Conservation (phyloP, 2,329 filamentous ascomycete species). For the Colletotrichum sp. region DNA sequence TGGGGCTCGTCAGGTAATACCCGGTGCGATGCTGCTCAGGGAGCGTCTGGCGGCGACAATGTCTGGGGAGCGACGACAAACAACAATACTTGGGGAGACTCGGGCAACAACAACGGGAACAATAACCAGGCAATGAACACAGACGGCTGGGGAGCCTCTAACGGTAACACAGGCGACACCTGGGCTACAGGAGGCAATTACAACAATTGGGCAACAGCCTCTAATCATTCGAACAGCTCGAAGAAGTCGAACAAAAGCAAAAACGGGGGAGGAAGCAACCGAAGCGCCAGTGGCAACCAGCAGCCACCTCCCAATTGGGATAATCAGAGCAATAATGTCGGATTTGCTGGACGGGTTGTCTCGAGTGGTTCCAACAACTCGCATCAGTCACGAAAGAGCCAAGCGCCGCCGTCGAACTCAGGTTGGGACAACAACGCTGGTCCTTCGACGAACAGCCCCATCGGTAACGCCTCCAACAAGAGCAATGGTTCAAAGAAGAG, state of each 20-base stretch:
- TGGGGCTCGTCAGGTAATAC: neutral
- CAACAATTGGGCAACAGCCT: conserved; percentile 4
- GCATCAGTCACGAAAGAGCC: neutral
- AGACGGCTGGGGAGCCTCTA: neutral
- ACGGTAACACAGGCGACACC: neutral
- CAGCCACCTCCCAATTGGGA: neutral
- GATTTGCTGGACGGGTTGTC: neutral
- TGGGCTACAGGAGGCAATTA: conserved; percentile 1
- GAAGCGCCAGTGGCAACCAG: neutral
- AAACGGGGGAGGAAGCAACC: neutral
- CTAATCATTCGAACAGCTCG: conserved; percentile 7
- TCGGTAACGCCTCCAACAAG: conserved; percentile 4
- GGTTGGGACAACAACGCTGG: conserved; percentile 22
- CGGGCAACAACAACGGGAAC: neutral
- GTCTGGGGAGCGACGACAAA: neutral
- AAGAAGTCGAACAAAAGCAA: conserved; percentile 9
- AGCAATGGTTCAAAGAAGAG: conserved; percentile 4
- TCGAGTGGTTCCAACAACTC: conserved; percentile 1
- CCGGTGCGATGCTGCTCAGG: neutral
- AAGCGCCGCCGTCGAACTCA: neutral
- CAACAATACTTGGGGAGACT: neutral
- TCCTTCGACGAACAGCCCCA: conserved; percentile 8
- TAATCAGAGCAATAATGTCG: conserved; percentile 15
- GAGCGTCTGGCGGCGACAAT: neutral
- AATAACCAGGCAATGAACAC: neutral